Percentiles rank a stretch among this genome's conserved stretches.
These are phyloP conservation scores for Asterophora lycoperdoides DNA, from an alignment of 768 basidiomycete genomes.

Conservation along the genomic window DNA sequence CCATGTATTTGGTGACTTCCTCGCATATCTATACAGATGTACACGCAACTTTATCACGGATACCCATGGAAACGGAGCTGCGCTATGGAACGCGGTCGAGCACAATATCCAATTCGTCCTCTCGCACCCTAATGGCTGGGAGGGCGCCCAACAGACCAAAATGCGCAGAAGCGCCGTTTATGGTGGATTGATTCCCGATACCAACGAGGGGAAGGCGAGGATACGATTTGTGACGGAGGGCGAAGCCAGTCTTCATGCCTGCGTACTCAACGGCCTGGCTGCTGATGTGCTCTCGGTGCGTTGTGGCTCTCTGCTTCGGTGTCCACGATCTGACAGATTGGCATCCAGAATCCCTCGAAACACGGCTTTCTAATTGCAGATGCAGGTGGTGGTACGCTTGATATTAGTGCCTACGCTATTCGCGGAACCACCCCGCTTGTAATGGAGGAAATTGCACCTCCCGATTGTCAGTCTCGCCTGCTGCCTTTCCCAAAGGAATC, in stretches of 20 bases:
- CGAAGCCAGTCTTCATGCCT: constrained; percentile 80
- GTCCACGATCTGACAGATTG: background rate
- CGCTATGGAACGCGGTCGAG: constrained; percentile 70
- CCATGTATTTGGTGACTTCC: constrained; percentile 77
- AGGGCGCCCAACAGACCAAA: constrained; percentile 70
- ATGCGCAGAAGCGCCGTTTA: constrained; percentile 73
- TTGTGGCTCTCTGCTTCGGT: constrained; percentile 9
- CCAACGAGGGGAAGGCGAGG: constrained; percentile 64
- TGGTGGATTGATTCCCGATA: constrained; percentile 71
- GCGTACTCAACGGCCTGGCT: constrained; percentile 72
- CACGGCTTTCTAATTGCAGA: constrained; percentile 79
- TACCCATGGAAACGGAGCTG: constrained; percentile 74
- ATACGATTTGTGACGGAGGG: constrained; percentile 83
- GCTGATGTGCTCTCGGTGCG: constrained; percentile 71
- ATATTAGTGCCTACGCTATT: constrained; percentile 78
- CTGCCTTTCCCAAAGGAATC: background rate
- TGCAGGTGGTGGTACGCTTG: constrained; percentile 77
- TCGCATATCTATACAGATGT: constrained; percentile 69
- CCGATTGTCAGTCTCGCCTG: constrained; percentile 54
- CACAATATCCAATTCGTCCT: constrained; percentile 68
- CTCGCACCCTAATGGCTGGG: constrained; percentile 83
- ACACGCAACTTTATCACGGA: constrained; percentile 73
- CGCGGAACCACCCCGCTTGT: constrained; percentile 64
- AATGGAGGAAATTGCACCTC: constrained; percentile 80
- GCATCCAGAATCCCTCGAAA: constrained; percentile 58